Evolutionary conservation across 176 grass and related monocot genomes (phyloP), one percentile per base, ranked within the genome.

Genomic region (Cocos nucifera): DNA sequence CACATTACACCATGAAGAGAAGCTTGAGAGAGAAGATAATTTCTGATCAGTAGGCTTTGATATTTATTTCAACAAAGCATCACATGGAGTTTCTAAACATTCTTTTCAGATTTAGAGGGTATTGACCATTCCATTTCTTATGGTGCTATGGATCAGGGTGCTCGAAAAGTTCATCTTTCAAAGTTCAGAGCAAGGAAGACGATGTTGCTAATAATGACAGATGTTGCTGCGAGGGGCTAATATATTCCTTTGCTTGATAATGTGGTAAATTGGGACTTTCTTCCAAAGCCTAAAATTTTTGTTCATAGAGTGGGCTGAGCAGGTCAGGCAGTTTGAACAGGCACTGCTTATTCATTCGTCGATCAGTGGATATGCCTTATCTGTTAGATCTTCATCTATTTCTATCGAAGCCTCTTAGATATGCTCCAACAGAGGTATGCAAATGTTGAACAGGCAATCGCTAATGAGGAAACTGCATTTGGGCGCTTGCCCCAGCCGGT

Each of bases 161-260:
- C 93, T 23, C 78, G 76, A 54, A 91, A 78, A 71, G 85, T 91
- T 54, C 84, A 97, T 60, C 85, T 92, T 80, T 82, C 81, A 12
- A 88, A 57, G 62, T 92, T 92, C 76, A 89, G 87, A 72, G 75
- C 87, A 67, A 80, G 78, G 53, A 91, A 92, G 65, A 83, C 81
- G 16, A 97, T 92, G 93, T 35, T 97, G 26, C 78, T 92, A 58
- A 91, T 97, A 62, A 86, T 97, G 64, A 97, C 87, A 72, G 93
- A 97, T 78, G 81, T 92, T 85, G 93, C 87, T 75, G 87, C 87
- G 19, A 85, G 93, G 64, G 93, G 93, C 26, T 67, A 92, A 61
- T 87, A 97, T 83, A 92, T 97, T 72, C 84, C 93, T 4, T 78
- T 97, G 76, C 85, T 97, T 79, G 93, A 97, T 72, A 97, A 97